Base-by-base conservation (phyloP, 495 filamentous ascomycete genomes). In the Talaromyces liani region DNA sequence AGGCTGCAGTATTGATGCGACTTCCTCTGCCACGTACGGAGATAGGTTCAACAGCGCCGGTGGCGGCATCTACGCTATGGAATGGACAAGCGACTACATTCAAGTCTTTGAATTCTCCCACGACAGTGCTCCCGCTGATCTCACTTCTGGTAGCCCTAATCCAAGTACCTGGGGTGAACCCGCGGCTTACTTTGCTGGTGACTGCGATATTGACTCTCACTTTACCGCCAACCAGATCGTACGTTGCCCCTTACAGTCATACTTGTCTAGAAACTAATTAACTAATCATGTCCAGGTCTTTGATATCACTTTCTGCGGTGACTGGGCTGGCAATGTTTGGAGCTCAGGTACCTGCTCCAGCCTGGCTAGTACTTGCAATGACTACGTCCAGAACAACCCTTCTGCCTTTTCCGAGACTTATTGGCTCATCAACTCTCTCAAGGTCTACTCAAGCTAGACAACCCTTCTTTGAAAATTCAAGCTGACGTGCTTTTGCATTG, bases 281-380 rank as follows among this genome's bases (percentile, higher is more conserved):
- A 47, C 47, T 66, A 55, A 61, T n/a, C 5, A 31, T 22, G 16
- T 47, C 4, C 25, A 78, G 75, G 67, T 90, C 64, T 84, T 87
- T 51, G 85, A 90, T 65, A 87, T 85, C 41, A 84, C 87, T 64
- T 82, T 91, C 65, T 91, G 87, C 68, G 88, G 89, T 3, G 78
- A 84, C 62, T 87, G 85, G 79, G 87, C 87, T 6, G 82, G 84
- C 36, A 65, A 64, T 1, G 75, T 80, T 64, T 83, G 76, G 77
- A 58, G 51, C 18, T 65, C 64, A 18, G 29, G 64, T 6, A 64
- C 65, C 51, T 75, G 73, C 54, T 64, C 76, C 64, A 68, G 75
- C 57, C 65, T 72, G 12, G 75, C 82, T 0, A 75, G 74, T 39
- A 82, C 81, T 36, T 91, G 88, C 72, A 73, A 77, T 10, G 78